Evolutionary conservation across 129 eudicot genomes (phyloP), one percentile per base, ranked within the genome.

Genomic region (Erigeron canadensis): DNA sequence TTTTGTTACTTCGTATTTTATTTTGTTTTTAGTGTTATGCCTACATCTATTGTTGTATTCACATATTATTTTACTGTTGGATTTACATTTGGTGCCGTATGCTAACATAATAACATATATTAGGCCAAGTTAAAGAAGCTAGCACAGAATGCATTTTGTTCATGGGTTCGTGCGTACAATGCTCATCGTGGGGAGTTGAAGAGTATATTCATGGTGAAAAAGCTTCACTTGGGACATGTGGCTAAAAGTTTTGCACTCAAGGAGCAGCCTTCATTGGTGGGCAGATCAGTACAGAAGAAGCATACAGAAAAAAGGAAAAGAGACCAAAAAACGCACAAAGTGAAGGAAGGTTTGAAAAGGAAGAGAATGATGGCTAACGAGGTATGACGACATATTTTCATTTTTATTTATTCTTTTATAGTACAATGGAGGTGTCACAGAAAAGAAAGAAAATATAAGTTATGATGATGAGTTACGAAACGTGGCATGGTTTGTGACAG

Each of bases 171-270:
- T 56, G 99, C 99, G 10, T 95, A 95, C 76, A 88, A 94, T 39
- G 99, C 99, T 22, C 97, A 95, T 69, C 88, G 97, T 34, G 97
- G 96, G 57, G 99, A 87, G 62, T 81, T 95, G 56, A 95, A 90
- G 78, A 72, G 83, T 64, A 88, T 95, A 34, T 95, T 95, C 78
- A 81, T 79, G 89, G 96, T 95, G 84, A 88, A 88, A 82, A 95
- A 95, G 81, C 96, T 95, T 84, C 99, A 95, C 65, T 69, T 95
- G 87, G 99, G 99, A 22, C 99, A 90, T 17, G 99, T 90, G 62
- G 97, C 99, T 1, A 86, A 80, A 72, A 95, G 97, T 67, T 95
- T 95, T 82, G 99, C 88, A 12, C 79, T 95, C 45, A 95, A 88
- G 72, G 99, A 95, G 50, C 99, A 95, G 68, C 99, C 99, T 0